Evolutionary conservation across 306 rosid species (phyloP), one percentile per base, ranked within the genome.

Genomic region (Styphnolobium japonicum): DNA sequence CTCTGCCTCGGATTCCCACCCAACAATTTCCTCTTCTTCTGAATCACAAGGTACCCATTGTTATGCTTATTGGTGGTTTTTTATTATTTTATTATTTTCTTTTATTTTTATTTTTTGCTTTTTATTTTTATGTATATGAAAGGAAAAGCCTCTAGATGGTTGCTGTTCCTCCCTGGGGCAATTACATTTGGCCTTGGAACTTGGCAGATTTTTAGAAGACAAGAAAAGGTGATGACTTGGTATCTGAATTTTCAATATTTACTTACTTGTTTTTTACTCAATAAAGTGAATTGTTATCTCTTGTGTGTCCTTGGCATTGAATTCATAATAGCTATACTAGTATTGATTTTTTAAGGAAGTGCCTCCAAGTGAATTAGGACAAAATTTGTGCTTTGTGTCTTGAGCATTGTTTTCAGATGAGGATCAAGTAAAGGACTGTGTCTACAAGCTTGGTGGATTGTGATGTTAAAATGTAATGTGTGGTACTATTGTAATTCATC

Each of bases 141-240:
- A 78, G 92, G 81, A 67, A 89, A 88, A 73, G 79, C 87, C 43
- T 87, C 93, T 55, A 79, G 85, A 67, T 91, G 85, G 96, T 79
- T 91, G 61, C 80, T 95, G 45, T 95, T 93, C 81, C 82, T 95
- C 43, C 99, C 99, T 65, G 97, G 99, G 45, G 99, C 93, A 55
- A 85, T 93, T 57, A 81, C 94, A 48, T 93, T 95, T 91, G 99
- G 98, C 27, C 98, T 95, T 77, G 99, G 99, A 14, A 95, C 94
- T 58, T 95, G 99, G 98, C 97, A 95, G 87, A 81, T 95, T 77
- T 52, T 91, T 60, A 91, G 99, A 85, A 90, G 98, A 88, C 87
- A 91, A 75, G 97, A 95, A 0, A 95, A 95, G 96, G 99, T 88
- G 60, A 11, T 34, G 36, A 78, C 10, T 10, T 34, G 19, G 10